Percentiles rank a stretch among this genome's conserved stretches.
Evolutionary conservation across 495 filamentous ascomycete genomes (phyloP).

Genomic region (Aspergillus panamensis): DNA sequence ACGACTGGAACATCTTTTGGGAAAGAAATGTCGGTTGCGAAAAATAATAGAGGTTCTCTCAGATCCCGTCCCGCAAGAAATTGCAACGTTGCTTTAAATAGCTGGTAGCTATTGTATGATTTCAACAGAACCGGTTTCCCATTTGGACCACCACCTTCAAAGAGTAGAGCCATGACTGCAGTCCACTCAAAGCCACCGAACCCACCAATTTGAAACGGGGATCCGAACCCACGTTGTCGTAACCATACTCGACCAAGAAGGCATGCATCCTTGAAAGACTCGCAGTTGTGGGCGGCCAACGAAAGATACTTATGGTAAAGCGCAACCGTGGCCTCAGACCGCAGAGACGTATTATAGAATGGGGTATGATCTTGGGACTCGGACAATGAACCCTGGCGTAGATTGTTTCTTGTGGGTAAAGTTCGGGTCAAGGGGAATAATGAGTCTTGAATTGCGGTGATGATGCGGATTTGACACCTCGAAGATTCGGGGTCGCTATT

Average conservation of each 20-base stretch:
- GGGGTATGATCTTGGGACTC: conserved; percentile 56
- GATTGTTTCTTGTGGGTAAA: conserved; percentile 62
- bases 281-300: conserved; percentile 58
- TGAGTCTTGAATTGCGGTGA: conserved; percentile 63
- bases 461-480: conserved; percentile 67
- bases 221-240: conserved; percentile 75
- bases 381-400: conserved; percentile 47
- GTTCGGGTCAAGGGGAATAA: conserved; percentile 68
- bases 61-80: conserved; percentile 73
- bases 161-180: conserved; percentile 68
- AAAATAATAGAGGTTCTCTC: conserved; percentile 58
- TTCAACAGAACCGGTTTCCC: conserved; percentile 67
- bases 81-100: conserved; percentile 89
- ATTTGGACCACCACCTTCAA: conserved; percentile 68
- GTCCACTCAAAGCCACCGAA: conserved; percentile 95
- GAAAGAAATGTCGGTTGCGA: conserved; percentile 30
- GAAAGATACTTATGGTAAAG: conserved; percentile 72
- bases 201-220: conserved; percentile 66
- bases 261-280: conserved; percentile 75
- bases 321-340: conserved; percentile 69
- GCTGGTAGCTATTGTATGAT: conserved; percentile 84
- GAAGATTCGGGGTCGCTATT: conserved; percentile 29
- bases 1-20: conserved; percentile 42
- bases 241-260: conserved; percentile 86
- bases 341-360: conserved; percentile 84